Conservation (phyloP, 2,329 filamentous ascomycete genomes). For the Ophiostoma piceae region DNA sequence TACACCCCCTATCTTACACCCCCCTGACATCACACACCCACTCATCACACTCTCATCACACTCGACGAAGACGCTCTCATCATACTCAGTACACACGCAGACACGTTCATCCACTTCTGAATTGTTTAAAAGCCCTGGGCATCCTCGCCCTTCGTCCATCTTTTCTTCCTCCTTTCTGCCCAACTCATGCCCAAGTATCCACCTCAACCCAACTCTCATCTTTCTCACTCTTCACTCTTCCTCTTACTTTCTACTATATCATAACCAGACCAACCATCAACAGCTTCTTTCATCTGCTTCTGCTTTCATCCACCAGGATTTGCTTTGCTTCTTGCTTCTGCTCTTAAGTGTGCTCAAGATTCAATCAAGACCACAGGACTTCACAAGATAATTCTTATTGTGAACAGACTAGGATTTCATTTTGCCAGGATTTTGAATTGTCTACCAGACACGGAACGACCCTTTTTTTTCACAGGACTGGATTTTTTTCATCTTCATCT, state of each 20-base stretch:
- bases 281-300: neutral
- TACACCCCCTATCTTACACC: slow-evolving; percentile 11
- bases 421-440: no score
- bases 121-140: slow-evolving; percentile 14
- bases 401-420: slow-evolving; percentile 2
- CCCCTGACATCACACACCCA: neutral
- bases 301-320: slow-evolving; percentile 12
- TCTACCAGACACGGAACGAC: slow-evolving; percentile 19
- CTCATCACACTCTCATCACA: neutral
- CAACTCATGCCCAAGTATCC: slow-evolving; percentile 32
- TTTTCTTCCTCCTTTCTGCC: slow-evolving; percentile 29
- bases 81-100: neutral
- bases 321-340: neutral
- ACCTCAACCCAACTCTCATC: slow-evolving; percentile 16
- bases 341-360: no score
- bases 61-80: neutral
- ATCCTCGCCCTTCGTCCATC: neutral
- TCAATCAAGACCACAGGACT: neutral
- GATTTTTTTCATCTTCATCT: neutral
- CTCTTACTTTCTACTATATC: neutral
- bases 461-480: slow-evolving; percentile 11
- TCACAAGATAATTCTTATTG: neutral
- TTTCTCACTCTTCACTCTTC: neutral
- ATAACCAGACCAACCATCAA: slow-evolving; percentile 3
- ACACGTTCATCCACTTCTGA: slow-evolving; percentile 2